A percentile compares a stretch with the other conserved stretches of the same genome.
Conservation (phyloP, 805 yeast species). For the Suhomyces sp. region DNA sequence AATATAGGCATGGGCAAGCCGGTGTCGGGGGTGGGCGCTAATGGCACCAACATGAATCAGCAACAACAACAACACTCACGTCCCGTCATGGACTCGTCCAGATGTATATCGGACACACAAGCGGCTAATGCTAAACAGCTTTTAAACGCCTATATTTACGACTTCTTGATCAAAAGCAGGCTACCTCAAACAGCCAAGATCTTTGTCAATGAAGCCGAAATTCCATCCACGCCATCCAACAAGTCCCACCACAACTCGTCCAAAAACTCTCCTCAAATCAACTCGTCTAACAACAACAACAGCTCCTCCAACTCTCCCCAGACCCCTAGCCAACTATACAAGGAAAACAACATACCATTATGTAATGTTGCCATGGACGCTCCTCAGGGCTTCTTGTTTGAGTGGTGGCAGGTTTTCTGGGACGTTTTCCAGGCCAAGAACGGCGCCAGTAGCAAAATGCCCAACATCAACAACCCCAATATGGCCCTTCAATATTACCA, state of each 20-base stretch:
- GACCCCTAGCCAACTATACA: conserved; percentile 28
- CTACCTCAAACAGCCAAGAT: conserved; percentile 68
- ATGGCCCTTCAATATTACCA: conserved; percentile 71
- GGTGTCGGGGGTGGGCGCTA: not conserved
- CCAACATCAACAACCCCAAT: conserved; percentile 38
- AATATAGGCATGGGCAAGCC: not conserved
- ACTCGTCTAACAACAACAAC: not conserved
- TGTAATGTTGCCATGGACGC: conserved; percentile 66
- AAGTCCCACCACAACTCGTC: conserved; percentile 10
- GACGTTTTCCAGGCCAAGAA: conserved; percentile 84
- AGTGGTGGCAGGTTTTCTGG: conserved; percentile 98
- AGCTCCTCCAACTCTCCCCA: conserved; percentile 19
- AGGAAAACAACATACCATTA: conserved; percentile 46
- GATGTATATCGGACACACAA: conserved; percentile 37
- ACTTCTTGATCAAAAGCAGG: conserved; percentile 73
- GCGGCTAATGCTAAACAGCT: conserved; percentile 55
- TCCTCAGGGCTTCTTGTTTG: conserved; percentile 82
- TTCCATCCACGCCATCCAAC: conserved; percentile 34
- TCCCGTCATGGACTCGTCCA: conserved; percentile 25
- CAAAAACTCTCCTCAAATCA: conserved; percentile 19
- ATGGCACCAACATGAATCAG: not conserved
- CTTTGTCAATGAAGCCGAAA: conserved; percentile 74
- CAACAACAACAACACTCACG: not conserved
- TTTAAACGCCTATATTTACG: conserved; percentile 82
- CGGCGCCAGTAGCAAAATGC: not conserved